A percentile compares a stretch with the other conserved stretches of the same genome.
These are phyloP conservation scores for Saksenaea vasiformis DNA, from an alignment of 371 early-diverging fungal genomes.

Conservation along the genomic window DNA sequence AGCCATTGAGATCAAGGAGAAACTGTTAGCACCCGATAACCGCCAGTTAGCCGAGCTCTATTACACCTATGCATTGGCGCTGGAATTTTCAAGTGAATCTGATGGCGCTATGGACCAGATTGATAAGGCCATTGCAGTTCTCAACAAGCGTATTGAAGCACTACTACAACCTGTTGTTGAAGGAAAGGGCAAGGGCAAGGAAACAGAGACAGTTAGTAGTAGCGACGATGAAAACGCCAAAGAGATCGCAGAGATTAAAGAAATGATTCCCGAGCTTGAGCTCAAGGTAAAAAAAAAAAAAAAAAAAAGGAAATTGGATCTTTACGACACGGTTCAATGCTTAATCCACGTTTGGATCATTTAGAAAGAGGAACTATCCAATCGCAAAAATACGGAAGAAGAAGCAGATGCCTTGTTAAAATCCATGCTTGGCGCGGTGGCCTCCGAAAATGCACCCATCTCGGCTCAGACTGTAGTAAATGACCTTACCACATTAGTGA, in stretches of 20 bases:
- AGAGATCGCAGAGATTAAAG: constrained; percentile 49
- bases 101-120: constrained; percentile 64
- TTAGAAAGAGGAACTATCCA: constrained; percentile 42
- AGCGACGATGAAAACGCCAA: constrained; percentile 15
- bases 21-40: constrained; percentile 58
- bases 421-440: constrained; percentile 21
- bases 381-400: constrained; percentile 38
- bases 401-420: constrained; percentile 40
- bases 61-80: constrained; percentile 74
- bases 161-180: constrained; percentile 31
- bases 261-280: constrained; percentile 50
- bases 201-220: constrained; percentile 10
- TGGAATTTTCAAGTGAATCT: constrained; percentile 59
- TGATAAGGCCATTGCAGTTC: constrained; percentile 54
- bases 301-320: background rate
- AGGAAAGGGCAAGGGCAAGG: constrained; percentile 35
- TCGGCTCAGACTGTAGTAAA: constrained; percentile 25
- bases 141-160: constrained; percentile 50
- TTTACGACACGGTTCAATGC: too few species aligned
- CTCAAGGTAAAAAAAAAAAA: constrained; percentile 36
- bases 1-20: constrained; percentile 71
- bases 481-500: constrained; percentile 45
- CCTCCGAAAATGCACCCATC: background rate
- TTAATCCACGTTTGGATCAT: too few species aligned
- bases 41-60: constrained; percentile 85